Base-by-base conservation (phyloP, 306 rosid species). In the Cucurbita moschata region DNA sequence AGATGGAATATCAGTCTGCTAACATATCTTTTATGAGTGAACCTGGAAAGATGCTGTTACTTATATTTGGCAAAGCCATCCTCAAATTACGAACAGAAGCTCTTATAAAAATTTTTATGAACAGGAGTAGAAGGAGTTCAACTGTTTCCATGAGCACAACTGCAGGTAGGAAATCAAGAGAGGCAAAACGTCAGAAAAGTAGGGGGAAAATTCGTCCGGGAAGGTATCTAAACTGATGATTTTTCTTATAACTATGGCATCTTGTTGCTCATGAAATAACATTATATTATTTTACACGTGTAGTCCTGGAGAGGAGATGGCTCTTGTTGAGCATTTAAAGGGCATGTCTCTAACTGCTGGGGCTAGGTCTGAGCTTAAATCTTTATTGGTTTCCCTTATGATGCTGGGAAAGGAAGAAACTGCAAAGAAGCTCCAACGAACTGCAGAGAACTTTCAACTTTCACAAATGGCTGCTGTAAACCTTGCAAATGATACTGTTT, bases 131-230 rank as follows among this genome's bases (percentile, higher is more conserved):
- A 77, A 87, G 71, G 76, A 91, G 96, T 81, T 81, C 89, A 50
- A 83, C 87, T 60, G 84, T 83, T 55, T 86, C 99, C 38, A 15
- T 83, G 50, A 80, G 82, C 73, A 82, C 99, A 77, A 76, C 87
- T 70, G 86, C 92, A 51, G 80, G 87, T 65, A 85, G 97, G 85
- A 94, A 84, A 79, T 96, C 95, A 66, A 88, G 96, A 84, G 97
- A 94, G 11, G 64, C 70, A 44, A 84, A 90, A 83, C 95, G 97
- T 26, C 99, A 91, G 83, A 91, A 84, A 60, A 94, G 92, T 77
- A 89, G 88, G 80, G 99, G 97, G 63, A 94, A 91, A 83, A 94
- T 94, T 75, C 99, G 99, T 73, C 90, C 96, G 4, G 99, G 99
- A 44, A 91, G 99, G 99, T 94, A n/a, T 73, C 10, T 80, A 47